Conservation (phyloP, 768 basidiomycete species). For the Dentipellis sp. region DNA sequence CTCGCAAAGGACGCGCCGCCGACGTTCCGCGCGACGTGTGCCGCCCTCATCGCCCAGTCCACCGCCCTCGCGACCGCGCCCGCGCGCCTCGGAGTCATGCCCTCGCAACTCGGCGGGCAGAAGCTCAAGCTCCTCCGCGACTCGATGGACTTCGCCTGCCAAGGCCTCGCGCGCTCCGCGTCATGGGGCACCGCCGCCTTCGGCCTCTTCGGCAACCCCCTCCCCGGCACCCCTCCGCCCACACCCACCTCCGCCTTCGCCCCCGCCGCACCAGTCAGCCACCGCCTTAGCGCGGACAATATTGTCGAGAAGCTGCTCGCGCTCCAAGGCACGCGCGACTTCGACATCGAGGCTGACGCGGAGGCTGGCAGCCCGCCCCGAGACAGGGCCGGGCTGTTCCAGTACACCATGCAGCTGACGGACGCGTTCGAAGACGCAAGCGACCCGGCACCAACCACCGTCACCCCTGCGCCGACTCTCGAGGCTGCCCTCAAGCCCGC, state of each 20-base stretch:
- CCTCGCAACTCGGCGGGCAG: neutral
- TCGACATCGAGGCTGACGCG: neutral
- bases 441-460: neutral
- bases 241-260: neutral
- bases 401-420: neutral
- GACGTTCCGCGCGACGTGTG: neutral
- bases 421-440: neutral
- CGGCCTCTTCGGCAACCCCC: neutral
- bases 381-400: neutral
- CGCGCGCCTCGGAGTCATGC: slow-evolving; percentile 1
- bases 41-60: slow-evolving; percentile 2
- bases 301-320: neutral
- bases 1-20: neutral
- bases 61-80: slow-evolving; percentile 7
- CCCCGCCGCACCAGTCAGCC: neutral
- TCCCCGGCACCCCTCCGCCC: neutral
- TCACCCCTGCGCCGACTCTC: no score
- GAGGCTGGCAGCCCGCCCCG: neutral
- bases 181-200: slow-evolving; percentile 1
- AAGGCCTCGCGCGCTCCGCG: neutral
- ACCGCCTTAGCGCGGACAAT: neutral
- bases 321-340: neutral
- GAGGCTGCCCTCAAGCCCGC: no score
- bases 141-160: neutral
- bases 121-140: neutral